Conservation (phyloP, 345 rosid species). For the Toxicodendron radicans region DNA sequence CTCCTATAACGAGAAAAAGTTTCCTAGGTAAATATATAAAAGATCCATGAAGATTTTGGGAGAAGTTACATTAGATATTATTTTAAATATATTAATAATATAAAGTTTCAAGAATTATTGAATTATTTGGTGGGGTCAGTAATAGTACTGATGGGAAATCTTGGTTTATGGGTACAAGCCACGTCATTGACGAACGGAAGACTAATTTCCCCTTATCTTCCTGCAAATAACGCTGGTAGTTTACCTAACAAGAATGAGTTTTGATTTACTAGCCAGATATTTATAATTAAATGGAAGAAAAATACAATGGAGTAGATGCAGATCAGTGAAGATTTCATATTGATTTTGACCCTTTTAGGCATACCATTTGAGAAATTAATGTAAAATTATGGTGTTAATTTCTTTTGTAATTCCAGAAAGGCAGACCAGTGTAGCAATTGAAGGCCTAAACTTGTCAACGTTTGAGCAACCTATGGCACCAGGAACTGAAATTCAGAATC, state of each 20-base stretch:
- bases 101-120: constrained; percentile 17
- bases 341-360: constrained; percentile 20
- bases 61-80: too few species aligned
- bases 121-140: constrained; percentile 11
- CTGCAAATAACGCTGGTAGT: constrained; percentile 39
- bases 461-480: constrained; percentile 53
- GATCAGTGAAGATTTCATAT: constrained; percentile 4
- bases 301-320: not conserved
- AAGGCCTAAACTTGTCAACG: constrained; percentile 68
- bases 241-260: constrained; percentile 46
- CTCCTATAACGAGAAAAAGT: constrained; percentile 56
- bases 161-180: constrained; percentile 13
- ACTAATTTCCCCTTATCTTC: constrained; percentile 21
- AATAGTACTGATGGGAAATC: too few species aligned
- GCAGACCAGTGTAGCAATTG: constrained; percentile 55
- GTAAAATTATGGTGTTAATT: constrained; percentile 15
- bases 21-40: constrained; percentile 55
- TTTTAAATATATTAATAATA: too few species aligned
- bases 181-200: constrained; percentile 15
- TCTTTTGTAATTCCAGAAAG: constrained; percentile 49
- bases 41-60: not conserved
- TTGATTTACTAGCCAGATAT: constrained; percentile 22
- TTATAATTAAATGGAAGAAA: constrained; percentile 6
- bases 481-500: constrained; percentile 56
- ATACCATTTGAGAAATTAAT: too few species aligned